Evolutionary conservation across 495 filamentous ascomycete species (phyloP), one percentile per base, ranked within the genome.

Genomic region (Penicillium pancosmium): DNA sequence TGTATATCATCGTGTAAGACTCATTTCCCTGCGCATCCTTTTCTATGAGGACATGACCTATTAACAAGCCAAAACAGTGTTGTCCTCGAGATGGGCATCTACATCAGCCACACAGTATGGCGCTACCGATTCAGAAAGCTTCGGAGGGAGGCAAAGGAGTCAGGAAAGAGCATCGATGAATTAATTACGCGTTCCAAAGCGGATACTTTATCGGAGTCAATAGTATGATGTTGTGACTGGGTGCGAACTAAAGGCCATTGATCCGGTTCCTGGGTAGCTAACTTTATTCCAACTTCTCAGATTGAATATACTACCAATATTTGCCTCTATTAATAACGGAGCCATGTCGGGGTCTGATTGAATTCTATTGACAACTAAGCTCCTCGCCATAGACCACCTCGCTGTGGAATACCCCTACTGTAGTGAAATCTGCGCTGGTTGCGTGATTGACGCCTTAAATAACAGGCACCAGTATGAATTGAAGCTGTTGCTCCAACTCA

Each of bases 21-120:
- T n/a, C n/a, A n/a, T n/a, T n/a, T n/a, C n/a, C n/a, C n/a, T n/a
- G n/a, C n/a, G n/a, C n/a, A n/a, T n/a, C n/a, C n/a, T n/a, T n/a
- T n/a, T n/a, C n/a, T n/a, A n/a, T n/a, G n/a, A n/a, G n/a, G n/a
- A n/a, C n/a, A n/a, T n/a, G n/a, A n/a, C n/a, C n/a, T n/a, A n/a
- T n/a, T n/a, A n/a, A 19, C 16, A 10, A 5, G 9, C n/a, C 8
- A 0, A 44, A 44, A 44, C 7, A 44, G 41, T 3, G 41, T 44
- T 18, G 41, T 44, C n/a, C 41, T 44, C 7, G 41, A 44, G 16
- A 44, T 44, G 41, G 41, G 16, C 41, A 44, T 44, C 4, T 44
- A 44, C 16, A 44, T 44, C 41, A 44, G 41, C 16, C 41, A 44
- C 41, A 44, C 41, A 18, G n/a, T 44, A 16, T 44, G 41, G 41